These are phyloP conservation scores for Ceratobasidium theobromae DNA, from an alignment of 1,284 basidiomycete species.

Conservation along the genomic window DNA sequence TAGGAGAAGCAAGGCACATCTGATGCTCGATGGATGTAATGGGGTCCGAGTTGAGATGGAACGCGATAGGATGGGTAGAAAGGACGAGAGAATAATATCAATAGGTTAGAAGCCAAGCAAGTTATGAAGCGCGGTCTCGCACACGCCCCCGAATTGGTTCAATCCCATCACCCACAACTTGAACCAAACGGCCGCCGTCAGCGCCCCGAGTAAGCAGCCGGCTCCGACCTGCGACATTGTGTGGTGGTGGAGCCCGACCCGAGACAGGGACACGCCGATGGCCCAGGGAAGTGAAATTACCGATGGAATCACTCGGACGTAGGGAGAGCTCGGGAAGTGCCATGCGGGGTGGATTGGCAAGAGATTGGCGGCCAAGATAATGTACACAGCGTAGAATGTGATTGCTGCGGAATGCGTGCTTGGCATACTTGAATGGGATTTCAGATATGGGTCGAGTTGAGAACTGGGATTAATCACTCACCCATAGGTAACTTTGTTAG, in stretches of 20 bases:
- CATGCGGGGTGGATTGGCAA: slow-evolving; percentile 56
- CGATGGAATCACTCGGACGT: slow-evolving; percentile 48
- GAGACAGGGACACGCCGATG: slow-evolving; percentile 58
- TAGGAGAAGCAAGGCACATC: not conserved
- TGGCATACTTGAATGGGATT: slow-evolving; percentile 65
- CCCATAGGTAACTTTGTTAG: slow-evolving; percentile 64
- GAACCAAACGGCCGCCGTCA: slow-evolving; percentile 63
- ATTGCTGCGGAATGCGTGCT: slow-evolving; percentile 83
- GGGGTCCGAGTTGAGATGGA: not conserved
- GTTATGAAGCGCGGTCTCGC: not conserved
- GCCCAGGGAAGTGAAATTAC: slow-evolving; percentile 58
- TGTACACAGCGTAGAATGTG: slow-evolving; percentile 68
- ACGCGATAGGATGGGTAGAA: not conserved
- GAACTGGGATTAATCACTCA: slow-evolving; percentile 43
- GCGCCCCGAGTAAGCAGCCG: slow-evolving; percentile 62
- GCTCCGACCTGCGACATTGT: slow-evolving; percentile 70
- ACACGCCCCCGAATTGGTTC: slow-evolving; percentile 10
- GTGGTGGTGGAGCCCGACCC: slow-evolving; percentile 81
- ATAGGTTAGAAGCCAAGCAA: not conserved
- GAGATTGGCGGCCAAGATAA: slow-evolving; percentile 58
- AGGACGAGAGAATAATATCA: too few species aligned
- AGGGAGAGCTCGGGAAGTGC: slow-evolving; percentile 42
- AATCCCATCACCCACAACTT: slow-evolving; percentile 50
- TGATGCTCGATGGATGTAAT: not conserved
- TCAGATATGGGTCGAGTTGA: slow-evolving; percentile 1